phyloP scores from a whole-genome alignment of 2,329 filamentous ascomycete species.

The Talaromyces albobiverticillius region DNA sequence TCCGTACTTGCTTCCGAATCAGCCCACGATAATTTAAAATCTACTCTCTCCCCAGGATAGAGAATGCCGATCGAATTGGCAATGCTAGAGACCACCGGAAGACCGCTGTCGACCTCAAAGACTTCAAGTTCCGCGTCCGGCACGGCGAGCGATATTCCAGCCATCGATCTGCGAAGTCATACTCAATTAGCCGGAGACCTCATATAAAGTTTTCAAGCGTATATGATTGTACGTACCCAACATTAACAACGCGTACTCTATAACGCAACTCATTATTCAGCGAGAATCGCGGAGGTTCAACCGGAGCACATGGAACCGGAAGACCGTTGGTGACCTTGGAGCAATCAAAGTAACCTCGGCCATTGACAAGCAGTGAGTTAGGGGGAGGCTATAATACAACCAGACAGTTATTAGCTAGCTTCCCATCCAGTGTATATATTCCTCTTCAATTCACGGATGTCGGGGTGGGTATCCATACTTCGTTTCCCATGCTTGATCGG shows the following conservation, averaged over 20 bases:
- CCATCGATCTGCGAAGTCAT: conserved; percentile 17
- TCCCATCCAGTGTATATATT: too few relatives aligned
- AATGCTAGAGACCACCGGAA: conserved; percentile 21
- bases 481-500: conserved; percentile 41
- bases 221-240: conserved; percentile 30
- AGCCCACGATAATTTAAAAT: background rate
- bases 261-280: conserved; percentile 20
- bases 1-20: background rate
- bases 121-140: conserved; percentile 25
- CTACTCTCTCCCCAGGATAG: conserved; percentile 38
- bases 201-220: too few relatives aligned
- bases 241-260: conserved; percentile 43
- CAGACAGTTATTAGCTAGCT: background rate
- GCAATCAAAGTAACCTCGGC: conserved; percentile 45
- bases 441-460: background rate
- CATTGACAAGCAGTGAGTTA: conserved; percentile 49
- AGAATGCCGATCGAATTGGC: conserved; percentile 34
- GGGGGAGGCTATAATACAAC: conserved; percentile 41
- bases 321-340: conserved; percentile 42
- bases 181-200: too few relatives aligned
- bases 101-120: conserved; percentile 42
- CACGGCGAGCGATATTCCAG: conserved; percentile 31
- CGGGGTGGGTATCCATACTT: conserved; percentile 25
- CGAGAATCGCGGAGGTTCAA: background rate
- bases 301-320: conserved; percentile 41